Conservation (phyloP, 2,329 filamentous ascomycete genomes). For the Aspergillaceae sp. region DNA sequence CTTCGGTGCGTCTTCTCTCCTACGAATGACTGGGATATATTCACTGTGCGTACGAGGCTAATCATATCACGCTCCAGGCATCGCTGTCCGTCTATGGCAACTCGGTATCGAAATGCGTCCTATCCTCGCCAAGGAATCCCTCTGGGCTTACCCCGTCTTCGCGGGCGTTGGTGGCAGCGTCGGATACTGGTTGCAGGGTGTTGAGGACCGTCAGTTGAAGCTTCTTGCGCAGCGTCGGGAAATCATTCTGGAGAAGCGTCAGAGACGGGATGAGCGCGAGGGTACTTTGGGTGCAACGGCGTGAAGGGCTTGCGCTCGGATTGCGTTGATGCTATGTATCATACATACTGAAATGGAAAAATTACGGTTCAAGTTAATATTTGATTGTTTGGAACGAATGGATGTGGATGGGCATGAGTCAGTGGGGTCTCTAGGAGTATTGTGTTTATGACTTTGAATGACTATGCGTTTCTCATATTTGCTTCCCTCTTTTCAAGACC, state of each 20-base stretch:
- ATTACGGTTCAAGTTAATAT: background rate
- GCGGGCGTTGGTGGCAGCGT: constrained; percentile 79
- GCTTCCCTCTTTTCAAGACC: no score
- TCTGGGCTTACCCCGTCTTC: constrained; percentile 90
- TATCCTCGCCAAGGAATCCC: constrained; percentile 71
- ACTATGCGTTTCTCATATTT: no score
- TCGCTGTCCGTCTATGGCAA: constrained; percentile 90
- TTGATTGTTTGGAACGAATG: background rate
- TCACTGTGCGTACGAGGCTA: no score
- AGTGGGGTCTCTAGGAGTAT: background rate
- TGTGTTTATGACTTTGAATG: background rate
- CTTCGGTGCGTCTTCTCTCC: constrained; percentile 62
- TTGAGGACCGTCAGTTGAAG: constrained; percentile 72
- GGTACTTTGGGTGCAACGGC: constrained; percentile 27
- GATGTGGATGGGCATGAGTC: no score
- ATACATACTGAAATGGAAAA: background rate
- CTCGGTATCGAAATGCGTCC: constrained; percentile 98
- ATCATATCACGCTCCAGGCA: constrained; percentile 47
- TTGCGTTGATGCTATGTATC: background rate
- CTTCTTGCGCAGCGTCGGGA: constrained; percentile 72
- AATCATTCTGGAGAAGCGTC: constrained; percentile 78
- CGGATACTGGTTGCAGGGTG: constrained; percentile 92
- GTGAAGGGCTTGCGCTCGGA: constrained; percentile 13
- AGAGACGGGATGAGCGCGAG: constrained; percentile 59
- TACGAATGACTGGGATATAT: no score